These are phyloP conservation scores for Taphrina populina DNA, from an alignment of 1,139 yeast species.

Conservation along the genomic window DNA sequence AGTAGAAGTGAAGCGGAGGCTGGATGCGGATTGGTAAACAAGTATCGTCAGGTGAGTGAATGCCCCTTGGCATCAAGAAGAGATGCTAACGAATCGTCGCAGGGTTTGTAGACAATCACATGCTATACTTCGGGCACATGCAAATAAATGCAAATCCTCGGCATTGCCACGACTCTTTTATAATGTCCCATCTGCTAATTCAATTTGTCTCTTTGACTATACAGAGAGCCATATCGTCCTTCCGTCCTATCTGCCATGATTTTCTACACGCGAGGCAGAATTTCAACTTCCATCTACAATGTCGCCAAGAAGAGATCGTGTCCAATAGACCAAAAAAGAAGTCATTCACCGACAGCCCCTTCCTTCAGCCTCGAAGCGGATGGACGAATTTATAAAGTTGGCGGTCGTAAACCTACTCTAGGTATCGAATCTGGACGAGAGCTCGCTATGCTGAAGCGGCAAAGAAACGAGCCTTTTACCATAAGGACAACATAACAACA, in stretches of 20 bases:
- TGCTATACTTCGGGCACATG: background rate
- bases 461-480: background rate
- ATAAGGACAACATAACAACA: too few species aligned
- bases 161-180: background rate
- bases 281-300: background rate
- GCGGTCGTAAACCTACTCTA: background rate
- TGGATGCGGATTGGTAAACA: slow-evolving; percentile 20
- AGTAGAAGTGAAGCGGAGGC: slow-evolving; percentile 14
- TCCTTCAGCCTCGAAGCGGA: background rate
- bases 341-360: background rate
- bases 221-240: background rate
- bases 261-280: background rate
- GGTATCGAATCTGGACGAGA: slow-evolving; percentile 23
- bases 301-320: background rate
- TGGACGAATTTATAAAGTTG: background rate
- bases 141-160: background rate
- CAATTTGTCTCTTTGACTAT: background rate
- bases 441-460: slow-evolving; percentile 1
- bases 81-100: background rate
- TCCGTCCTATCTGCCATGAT: background rate
- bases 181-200: background rate
- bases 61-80: background rate
- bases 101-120: background rate
- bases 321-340: background rate
- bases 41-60: background rate